A percentile compares a stretch with the other conserved stretches of the same genome.
Conservation (phyloP, 768 basidiomycete species). For the Leucocoprinus sp. region DNA sequence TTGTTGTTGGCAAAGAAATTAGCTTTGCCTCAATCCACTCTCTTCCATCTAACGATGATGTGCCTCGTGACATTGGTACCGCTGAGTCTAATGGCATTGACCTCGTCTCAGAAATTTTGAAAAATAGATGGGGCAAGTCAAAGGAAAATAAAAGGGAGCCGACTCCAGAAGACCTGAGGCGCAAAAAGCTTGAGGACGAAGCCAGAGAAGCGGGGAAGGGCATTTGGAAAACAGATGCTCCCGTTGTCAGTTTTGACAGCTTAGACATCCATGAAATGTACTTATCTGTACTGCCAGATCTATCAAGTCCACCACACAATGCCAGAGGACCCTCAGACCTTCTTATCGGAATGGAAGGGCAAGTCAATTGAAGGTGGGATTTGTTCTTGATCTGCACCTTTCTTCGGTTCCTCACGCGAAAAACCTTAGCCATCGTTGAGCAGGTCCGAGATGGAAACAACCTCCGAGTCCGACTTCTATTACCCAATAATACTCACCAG, state of each 20-base stretch:
- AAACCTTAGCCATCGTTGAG: conserved; percentile 75
- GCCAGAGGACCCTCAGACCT: conserved; percentile 84
- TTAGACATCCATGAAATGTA: not conserved
- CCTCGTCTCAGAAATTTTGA: conserved; percentile 67
- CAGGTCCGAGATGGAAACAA: conserved; percentile 91
- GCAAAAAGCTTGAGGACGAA: conserved; percentile 67
- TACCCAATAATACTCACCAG: conserved; percentile 88
- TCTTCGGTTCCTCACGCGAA: conserved; percentile 7
- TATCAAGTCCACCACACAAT: conserved; percentile 74
- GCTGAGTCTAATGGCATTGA: conserved; percentile 70
- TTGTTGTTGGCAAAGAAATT: conserved; percentile 87
- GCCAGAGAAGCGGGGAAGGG: conserved; percentile 73
- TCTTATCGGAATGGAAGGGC: conserved; percentile 89
- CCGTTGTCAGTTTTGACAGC: conserved; percentile 37
- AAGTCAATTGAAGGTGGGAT: conserved; percentile 73
- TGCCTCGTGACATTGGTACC: conserved; percentile 70
- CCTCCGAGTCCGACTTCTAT: conserved; percentile 76
- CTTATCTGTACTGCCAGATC: conserved; percentile 35
- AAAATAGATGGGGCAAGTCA: conserved; percentile 87
- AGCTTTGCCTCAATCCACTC: conserved; percentile 78
- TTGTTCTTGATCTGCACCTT: not conserved
- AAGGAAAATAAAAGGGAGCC: conserved; percentile 83
- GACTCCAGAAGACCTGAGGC: conserved; percentile 67
- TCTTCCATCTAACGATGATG: conserved; percentile 67
- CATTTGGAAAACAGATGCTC: conserved; percentile 79